Evolutionary conservation across 352 stramenopile genomes (phyloP), one percentile per base, ranked within the genome.

Genomic region (Aphanomyces euteiches): DNA sequence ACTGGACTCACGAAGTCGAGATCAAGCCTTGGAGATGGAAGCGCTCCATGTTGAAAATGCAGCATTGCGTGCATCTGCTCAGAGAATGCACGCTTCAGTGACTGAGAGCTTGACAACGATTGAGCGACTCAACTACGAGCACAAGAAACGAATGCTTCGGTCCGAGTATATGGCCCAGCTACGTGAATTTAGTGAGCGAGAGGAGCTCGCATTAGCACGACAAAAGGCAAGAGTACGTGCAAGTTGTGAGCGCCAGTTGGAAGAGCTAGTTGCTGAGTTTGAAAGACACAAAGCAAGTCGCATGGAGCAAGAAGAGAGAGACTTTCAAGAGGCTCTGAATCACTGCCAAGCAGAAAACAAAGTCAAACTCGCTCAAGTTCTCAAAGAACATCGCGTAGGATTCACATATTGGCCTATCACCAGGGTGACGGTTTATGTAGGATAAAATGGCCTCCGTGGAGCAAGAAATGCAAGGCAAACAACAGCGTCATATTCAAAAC

Each of bases 41-140:
- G 77, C 77, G 15, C 66, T 87, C 15, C 79, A 85, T 38, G 77
- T 83, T 3, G 77, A 86, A 66, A 75, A 86, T 34, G 74, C 80
- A n/a, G 83, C 79, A 1, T 68, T 89, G 17, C 78, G 81, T 3
- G 74, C 77, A 3, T 72, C 77, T 17, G 74, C 60, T 17, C 78
- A 84, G 40, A 80, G 82, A 58, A 79, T 86, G 73, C 81, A 89
- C 40, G 28, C 81, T 47, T 79, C 75, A 4, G 81, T 80, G 10
- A 56, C 87, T n/a, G 81, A 89, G 50, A 80, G 78, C 2, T 67
- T 89, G n/a, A 57, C 76, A 7, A 66, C 84, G 7, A 66, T 80
- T 5, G 81, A 89, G 47, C 75, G 81, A 54, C 65, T 87, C 4
- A 81, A 89, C 5, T 93, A 90, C 61, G 85, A 93, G 64, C 85